phyloP scores from a whole-genome alignment of 495 filamentous ascomycete species.

The Acidiella bohemica region DNA sequence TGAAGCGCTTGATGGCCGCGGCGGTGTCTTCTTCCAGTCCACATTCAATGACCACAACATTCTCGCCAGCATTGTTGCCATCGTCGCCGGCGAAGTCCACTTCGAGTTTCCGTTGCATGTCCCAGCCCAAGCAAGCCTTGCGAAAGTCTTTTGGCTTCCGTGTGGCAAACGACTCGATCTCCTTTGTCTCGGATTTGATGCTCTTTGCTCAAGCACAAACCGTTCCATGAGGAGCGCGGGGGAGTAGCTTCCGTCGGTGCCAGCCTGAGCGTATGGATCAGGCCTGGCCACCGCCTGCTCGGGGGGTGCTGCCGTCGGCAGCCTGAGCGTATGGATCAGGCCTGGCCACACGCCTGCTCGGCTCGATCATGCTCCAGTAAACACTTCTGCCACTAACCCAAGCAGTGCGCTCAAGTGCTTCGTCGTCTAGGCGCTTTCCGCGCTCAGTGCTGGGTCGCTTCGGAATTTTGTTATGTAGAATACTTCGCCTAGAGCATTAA shows the following conservation, averaged over 20 bases:
- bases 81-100: slow-evolving; percentile 84
- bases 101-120: slow-evolving; percentile 75
- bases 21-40: slow-evolving; percentile 45
- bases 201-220: slow-evolving; percentile 53
- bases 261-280: slow-evolving; percentile 46
- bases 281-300: too few species aligned
- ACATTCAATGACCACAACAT: slow-evolving; percentile 57
- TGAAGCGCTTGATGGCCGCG: slow-evolving; percentile 40
- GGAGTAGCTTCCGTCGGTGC: slow-evolving; percentile 52
- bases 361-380: slow-evolving; percentile 67
- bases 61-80: slow-evolving; percentile 56
- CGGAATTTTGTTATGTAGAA: slow-evolving; percentile 69
- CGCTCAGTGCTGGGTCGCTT: slow-evolving; percentile 25
- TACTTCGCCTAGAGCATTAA: slow-evolving; percentile 87
- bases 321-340: slow-evolving; percentile 53
- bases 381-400: slow-evolving; percentile 69
- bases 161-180: slow-evolving; percentile 63
- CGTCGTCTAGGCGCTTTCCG: slow-evolving; percentile 27
- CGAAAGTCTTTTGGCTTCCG: slow-evolving; percentile 68
- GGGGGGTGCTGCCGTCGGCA: slow-evolving; percentile 48
- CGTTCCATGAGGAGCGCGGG: slow-evolving; percentile 55
- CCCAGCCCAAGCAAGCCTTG: slow-evolving; percentile 71
- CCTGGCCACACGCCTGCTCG: slow-evolving; percentile 54
- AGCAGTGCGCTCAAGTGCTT: slow-evolving; percentile 47
- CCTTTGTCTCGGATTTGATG: slow-evolving; percentile 59